Evolutionary conservation across 345 rosid genomes (phyloP).

Genomic region (Crucihimalaya himalaica): DNA sequence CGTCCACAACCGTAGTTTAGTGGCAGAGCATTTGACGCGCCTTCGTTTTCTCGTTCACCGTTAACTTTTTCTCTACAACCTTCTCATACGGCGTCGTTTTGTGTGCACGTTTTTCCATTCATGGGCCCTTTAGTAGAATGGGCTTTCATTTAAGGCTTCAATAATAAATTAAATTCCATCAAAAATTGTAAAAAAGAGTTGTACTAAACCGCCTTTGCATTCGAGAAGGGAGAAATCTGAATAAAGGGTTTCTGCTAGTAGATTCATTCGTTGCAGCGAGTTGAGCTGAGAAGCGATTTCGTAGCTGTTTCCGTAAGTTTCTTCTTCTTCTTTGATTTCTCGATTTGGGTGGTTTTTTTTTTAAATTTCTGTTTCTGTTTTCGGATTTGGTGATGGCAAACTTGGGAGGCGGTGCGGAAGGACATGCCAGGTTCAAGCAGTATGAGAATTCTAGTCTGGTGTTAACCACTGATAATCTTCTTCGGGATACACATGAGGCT

Average conservation of each 20-base stretch:
- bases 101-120: not conserved
- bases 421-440: conserved; percentile 94
- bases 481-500: conserved; percentile 90
- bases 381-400: conserved; percentile 55
- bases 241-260: not conserved
- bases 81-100: conserved; percentile 4
- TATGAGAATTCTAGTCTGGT: conserved; percentile 92
- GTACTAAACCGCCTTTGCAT: too few relatives aligned
- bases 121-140: not conserved
- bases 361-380: conserved; percentile 10
- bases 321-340: not conserved
- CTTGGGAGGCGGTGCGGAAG: conserved; percentile 97
- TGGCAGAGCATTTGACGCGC: conserved; percentile 41
- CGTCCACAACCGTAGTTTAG: conserved; percentile 35
- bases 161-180: too few relatives aligned
- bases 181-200: too few relatives aligned
- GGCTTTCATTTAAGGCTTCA: too few relatives aligned
- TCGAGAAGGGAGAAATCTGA: conserved; percentile 13
- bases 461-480: conserved; percentile 81
- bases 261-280: not conserved
- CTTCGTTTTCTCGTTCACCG: conserved; percentile 36
- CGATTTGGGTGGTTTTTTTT: not conserved
- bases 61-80: not conserved
- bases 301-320: conserved; percentile 27
- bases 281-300: not conserved